Base-by-base conservation (phyloP, 371 early-diverging fungal genomes). In the Lichtheimia ornata region DNA sequence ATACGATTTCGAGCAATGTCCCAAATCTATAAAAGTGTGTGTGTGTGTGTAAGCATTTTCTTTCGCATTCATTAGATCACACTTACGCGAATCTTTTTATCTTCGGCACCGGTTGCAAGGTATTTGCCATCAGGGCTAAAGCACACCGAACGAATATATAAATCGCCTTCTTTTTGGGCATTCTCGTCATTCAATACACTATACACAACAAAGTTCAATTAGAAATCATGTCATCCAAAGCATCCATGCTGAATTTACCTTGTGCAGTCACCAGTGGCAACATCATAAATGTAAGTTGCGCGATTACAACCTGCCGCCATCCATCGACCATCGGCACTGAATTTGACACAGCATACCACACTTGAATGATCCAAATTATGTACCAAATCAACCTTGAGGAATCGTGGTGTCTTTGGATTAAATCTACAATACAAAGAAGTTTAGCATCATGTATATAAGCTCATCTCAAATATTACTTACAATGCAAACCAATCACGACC, bases 31-130 rank as follows among this genome's bases (percentile, higher is more conserved):
- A 43, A 50, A 41, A n/a, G n/a, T n/a, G n/a, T n/a, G n/a, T n/a
- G 5, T 12, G 42, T 5, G 18, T 45, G 15, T 14, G 28, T 35
- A 5, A 18, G 41, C 40, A 20, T 53, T 20, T 13, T 17, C 17
- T 6, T 15, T 20, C n/a, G 0, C 24, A 56, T 25, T 47, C 17
- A 4, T 28, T 11, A 0, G 5, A 11, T 14, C 5, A 1, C 2
- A 49, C 55, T 62, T 81, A 93, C 86, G 50, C 97, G 86, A 61
- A 98, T 94, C 56, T 93, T 87, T 69, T 88, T 94, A 70, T 99
- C 99, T 70, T 98, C 97, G 5, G 97, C 97, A 41, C 99, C 99
- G 3, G 99, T 96, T 12, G 98, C 99, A 30, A 99, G 83, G 63
- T 75, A 91, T 53, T 84, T 88, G 58, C 93, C 92, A 71, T 97